phyloP scores from a whole-genome alignment of 2,329 filamentous ascomycete species.

The Curvularia sp. region DNA sequence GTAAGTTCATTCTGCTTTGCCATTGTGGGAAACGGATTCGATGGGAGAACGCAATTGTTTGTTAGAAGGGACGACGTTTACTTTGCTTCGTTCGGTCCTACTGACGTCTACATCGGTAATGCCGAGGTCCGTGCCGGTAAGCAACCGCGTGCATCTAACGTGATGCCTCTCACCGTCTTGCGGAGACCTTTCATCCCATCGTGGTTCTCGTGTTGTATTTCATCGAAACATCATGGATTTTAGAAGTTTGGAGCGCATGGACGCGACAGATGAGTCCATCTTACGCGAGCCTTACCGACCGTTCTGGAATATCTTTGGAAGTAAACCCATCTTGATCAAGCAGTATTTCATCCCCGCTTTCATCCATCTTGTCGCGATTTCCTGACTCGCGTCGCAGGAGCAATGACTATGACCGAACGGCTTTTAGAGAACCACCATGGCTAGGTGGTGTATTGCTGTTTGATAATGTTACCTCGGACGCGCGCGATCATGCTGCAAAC shows the following conservation, averaged over 20 bases:
- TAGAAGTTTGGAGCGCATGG: conserved; percentile 34
- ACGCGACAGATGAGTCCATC: conserved; percentile 40
- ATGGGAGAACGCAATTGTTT: background rate
- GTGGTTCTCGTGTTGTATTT: background rate
- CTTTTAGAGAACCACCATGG: conserved; percentile 68
- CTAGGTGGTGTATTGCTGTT: conserved; percentile 73
- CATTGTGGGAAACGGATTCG: conserved; percentile 21
- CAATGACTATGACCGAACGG: conserved; percentile 51
- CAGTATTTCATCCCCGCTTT: conserved; percentile 38
- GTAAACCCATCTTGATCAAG: conserved; percentile 57
- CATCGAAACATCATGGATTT: conserved; percentile 42
- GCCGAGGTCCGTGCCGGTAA: conserved; percentile 9
- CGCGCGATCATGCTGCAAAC: conserved; percentile 79
- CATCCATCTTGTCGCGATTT: background rate
- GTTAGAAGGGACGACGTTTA: background rate
- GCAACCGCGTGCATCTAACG: background rate
- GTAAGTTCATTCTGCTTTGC: conserved; percentile 25
- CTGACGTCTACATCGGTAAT: background rate
- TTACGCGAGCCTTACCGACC: conserved; percentile 56
- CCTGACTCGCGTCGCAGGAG: conserved; percentile 35
- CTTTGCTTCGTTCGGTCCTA: background rate
- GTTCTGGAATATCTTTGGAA: conserved; percentile 58
- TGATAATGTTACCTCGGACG: conserved; percentile 76
- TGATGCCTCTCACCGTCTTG: background rate
- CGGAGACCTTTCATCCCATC: background rate